Evolutionary conservation across 75 land plant genomes (phyloP).

Genomic region (Sequoia sempervirens): DNA sequence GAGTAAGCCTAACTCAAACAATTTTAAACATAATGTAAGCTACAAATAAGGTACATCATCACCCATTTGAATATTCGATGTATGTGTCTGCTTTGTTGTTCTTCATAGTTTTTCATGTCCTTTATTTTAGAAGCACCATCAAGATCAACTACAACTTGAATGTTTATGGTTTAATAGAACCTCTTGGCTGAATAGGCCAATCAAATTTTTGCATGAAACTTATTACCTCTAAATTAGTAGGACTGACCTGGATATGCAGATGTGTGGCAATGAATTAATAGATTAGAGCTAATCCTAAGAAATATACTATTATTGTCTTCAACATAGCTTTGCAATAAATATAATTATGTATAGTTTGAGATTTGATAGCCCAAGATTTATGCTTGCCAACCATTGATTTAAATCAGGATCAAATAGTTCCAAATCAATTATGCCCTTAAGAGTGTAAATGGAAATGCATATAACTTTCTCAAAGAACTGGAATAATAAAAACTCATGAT

Average conservation of each 20-base stretch:
- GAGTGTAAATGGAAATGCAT: too few species aligned
- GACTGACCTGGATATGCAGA: not conserved
- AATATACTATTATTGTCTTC: not conserved
- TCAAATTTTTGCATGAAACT: not conserved
- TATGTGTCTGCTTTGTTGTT: not conserved
- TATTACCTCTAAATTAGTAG: not conserved
- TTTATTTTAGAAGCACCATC: not conserved
- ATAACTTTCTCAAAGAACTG: not conserved
- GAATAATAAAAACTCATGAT: not conserved
- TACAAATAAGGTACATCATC: not conserved
- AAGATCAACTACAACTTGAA: not conserved
- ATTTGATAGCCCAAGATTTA: not conserved
- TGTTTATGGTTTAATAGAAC: not conserved
- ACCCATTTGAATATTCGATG: not conserved
- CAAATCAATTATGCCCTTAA: too few species aligned
- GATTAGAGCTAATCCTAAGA: not conserved
- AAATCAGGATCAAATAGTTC: too few species aligned
- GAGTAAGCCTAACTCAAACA: not conserved
- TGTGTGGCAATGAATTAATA: not conserved
- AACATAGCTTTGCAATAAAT: not conserved
- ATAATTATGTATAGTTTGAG: too few species aligned
- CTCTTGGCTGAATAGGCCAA: not conserved
- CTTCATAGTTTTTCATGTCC: not conserved
- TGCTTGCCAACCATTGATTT: not conserved
- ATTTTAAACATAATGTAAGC: not conserved